Base-by-base conservation (phyloP, 2,329 filamentous ascomycete genomes). In the Trichophaea hybrida region DNA sequence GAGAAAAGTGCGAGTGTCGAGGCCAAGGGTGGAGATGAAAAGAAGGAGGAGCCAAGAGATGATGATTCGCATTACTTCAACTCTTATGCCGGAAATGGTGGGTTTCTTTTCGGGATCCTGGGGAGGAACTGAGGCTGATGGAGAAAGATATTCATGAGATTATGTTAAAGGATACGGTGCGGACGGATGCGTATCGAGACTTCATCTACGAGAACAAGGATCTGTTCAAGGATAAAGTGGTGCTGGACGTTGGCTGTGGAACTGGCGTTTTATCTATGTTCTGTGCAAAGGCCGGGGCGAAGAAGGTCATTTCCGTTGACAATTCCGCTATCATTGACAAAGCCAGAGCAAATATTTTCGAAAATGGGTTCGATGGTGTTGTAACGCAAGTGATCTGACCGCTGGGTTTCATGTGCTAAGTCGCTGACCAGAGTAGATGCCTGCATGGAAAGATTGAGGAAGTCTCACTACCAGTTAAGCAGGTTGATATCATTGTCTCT, bases 171-270 rank as follows among this genome's bases (percentile, higher is more conserved):
- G 90, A 97, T 69, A 77, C 80, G 0, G 78, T 95, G 44, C 85
- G 90, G 55, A 97, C 90, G 8, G 86, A 95, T 68, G 85, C 88
- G 2, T 97, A 97, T 73, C 83, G 90, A 50, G 89, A 97, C 73
- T 95, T 96, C 71, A 89, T 96, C 69, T 95, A 96, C 74, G 81
- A 83, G 66, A 88, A 96, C 75, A 93, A 94, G 72, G 77, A 88
- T 65, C 75, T 95, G 2, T 95, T 96, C 73, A 81, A 83, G 35
- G 86, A 82, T 68, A 95, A 94, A 74, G 81, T 84, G 7, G 86
- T 96, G 10, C 80, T 97, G 5, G 90, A 97, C 70, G 89, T 96
- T 64, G 90, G 90, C 54, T 96, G 90, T 69, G 86, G 84, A 52
- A 86, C 83, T 32, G 79, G 78, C 66, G 69, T 77, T 65, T 75